These are phyloP conservation scores for Wakefieldia striispora DNA, from an alignment of 768 basidiomycete species.

Conservation along the genomic window DNA sequence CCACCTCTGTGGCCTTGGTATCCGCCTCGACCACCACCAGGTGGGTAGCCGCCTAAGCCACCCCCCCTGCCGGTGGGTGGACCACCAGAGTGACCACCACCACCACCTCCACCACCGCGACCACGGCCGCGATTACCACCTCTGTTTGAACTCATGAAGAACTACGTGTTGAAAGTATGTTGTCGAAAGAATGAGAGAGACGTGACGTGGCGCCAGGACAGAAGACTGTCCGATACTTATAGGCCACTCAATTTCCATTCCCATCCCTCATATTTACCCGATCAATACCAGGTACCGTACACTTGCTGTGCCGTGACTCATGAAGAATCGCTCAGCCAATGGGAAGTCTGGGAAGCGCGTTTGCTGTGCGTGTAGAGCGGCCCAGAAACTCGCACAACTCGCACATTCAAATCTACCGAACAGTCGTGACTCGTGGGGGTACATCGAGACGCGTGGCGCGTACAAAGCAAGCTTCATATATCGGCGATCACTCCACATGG, in stretches of 20 bases:
- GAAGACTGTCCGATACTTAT: constrained; percentile 5
- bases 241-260: neutral
- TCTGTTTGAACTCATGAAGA: constrained; percentile 17
- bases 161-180: neutral
- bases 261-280: neutral
- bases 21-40: constrained; percentile 6
- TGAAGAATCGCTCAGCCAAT: too few species aligned
- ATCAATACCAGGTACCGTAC: too few species aligned
- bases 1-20: constrained; percentile 22
- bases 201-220: neutral
- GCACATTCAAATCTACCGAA: too few species aligned
- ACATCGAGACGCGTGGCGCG: too few species aligned
- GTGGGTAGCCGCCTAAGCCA: neutral
- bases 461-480: neutral
- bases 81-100: constrained; percentile 6
- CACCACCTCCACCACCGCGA: constrained; percentile 7
- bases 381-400: too few species aligned
- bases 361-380: too few species aligned
- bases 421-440: too few species aligned
- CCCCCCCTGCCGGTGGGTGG: neutral
- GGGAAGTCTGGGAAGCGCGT: too few species aligned
- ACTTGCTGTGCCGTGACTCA: too few species aligned
- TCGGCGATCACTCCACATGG: constrained; percentile 26
- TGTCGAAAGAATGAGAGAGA: neutral
- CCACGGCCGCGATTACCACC: constrained; percentile 1